Evolutionary conservation across 257 asterid genomes (phyloP).

Genomic region (Nicotiana benthamiana): DNA sequence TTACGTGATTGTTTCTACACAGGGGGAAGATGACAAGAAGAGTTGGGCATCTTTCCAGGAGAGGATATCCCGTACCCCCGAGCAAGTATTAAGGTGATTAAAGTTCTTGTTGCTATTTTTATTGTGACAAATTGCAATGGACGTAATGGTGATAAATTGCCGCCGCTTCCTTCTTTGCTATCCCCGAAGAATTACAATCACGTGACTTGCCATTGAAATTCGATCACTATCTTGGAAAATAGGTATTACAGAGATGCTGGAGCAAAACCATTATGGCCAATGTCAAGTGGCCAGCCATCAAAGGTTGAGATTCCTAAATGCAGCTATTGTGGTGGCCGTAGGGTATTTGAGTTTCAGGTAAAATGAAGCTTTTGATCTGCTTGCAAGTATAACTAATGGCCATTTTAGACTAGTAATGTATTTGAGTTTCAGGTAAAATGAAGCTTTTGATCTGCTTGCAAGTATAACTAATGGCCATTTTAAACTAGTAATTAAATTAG

Average conservation of each 20-base stretch:
- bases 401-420: too few species aligned
- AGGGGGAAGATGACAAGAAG: constrained; percentile 61
- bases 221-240: constrained; percentile 11
- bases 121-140: too few species aligned
- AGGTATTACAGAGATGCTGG: constrained; percentile 60
- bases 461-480: too few species aligned
- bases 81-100: constrained; percentile 72
- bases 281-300: constrained; percentile 68
- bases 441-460: too few species aligned
- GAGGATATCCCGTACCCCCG: constrained; percentile 64
- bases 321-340: constrained; percentile 53
- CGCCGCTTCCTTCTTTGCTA: neutral
- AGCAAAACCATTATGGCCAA: constrained; percentile 86
- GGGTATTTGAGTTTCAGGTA: constrained; percentile 87
- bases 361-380: neutral
- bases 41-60: constrained; percentile 91
- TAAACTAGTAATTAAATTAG: neutral
- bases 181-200: neutral
- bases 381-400: neutral
- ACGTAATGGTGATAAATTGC: neutral
- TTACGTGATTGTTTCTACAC: constrained; percentile 13
- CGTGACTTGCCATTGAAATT: neutral
- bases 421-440: too few species aligned
- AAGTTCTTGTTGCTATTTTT: neutral
- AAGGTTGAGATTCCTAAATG: constrained; percentile 61